Evolutionary conservation across 2,329 filamentous ascomycete genomes (phyloP), one percentile per base, ranked within the genome.

Genomic region (Exophiala aquamarina): DNA sequence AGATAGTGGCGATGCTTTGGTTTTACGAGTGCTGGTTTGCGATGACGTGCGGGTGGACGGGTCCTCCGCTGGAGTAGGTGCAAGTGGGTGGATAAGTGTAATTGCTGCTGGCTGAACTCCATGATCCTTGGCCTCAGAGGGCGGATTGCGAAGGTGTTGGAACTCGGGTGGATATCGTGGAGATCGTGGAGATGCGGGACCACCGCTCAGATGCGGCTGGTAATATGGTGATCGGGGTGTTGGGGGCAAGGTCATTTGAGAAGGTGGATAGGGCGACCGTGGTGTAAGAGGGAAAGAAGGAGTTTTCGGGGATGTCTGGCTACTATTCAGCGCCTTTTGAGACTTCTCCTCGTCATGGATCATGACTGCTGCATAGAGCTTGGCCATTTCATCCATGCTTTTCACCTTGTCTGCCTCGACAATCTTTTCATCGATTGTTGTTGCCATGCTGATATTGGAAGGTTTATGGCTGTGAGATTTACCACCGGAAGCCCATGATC

Each of bases 281-380:
- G 51, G 47, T 7, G 47, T 41, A 17, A 34, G 40, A n/a, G 50
- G 46, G 17, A 43, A 44, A 17, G 42, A 47, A 14, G 55, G 48
- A 20, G 49, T 47, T 35, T 50, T 45, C 11, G 56, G 56, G n/a
- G 54, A 53, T 14, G 50, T 47, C 32, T 50, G 52, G 11, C 42
- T 42, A 41, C 53, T 57, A 36, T 45, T 54, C 10, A 45, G 47
- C 36, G 49, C 44, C 18, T 47, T 50, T 20, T 46, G 33, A 11
- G 45, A 41, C 41, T 73, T 76, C 54, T 72, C 70, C 36, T 75
- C 77, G 55, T 96, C 91, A 59, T 95, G 87, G 66, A 90, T 89
- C 83, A 95, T 86, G 55, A 95, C 91, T 58, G 90, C 86, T 52
- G 84, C 89, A 70, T 96, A 97, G 65, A 97, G 83, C 60, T 88